Base-by-base conservation (phyloP, 129 eudicot species). In the Heracleum sosnowskyi region DNA sequence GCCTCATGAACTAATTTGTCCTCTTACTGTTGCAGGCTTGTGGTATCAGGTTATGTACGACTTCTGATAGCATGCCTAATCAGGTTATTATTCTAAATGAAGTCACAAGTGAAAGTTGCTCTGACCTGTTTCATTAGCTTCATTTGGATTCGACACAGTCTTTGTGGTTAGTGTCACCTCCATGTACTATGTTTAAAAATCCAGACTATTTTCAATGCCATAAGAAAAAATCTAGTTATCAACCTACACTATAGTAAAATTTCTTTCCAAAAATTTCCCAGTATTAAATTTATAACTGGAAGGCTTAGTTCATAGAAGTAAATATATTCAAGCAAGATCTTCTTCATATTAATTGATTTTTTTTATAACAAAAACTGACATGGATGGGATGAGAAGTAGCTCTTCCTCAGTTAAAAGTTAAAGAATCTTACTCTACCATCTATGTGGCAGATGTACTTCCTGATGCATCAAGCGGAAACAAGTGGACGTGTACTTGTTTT, bases 401-500 rank as follows among this genome's bases (percentile, higher is more conserved):
- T 66, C 71, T 72, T 40, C 28, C 37, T 42, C 37, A 11, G 15
- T 33, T 24, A 11, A 42, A 41, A 37, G 20, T 22, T 44, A 31
- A 53, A 7, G 3, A 31, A 40, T 3, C 49, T 64, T 53, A 62
- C 46, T 57, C 37, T 73, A 40, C 41, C 51, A 36, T 49, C 31
- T 40, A 60, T 51, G 78, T 83, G 80, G 57, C 89, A 88, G 92
- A 86, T 80, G 87, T 85, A 45, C 76, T 42, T 76, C 76, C 88
- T 42, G 80, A 78, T 84, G 68, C 88, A 29, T 74, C 91, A 68
- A 91, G 68, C 28, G 37, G 78, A 70, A 85, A 75, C 76, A 88
- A 78, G 75, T 95, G 98, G 98, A 87, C 88, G 31, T 95, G 98
- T 83, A 76, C 83, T 42, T 95, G 98, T 79, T 82, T 85, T 78